Evolutionary conservation across 768 basidiomycete genomes (phyloP).

Genomic region (Termitomyces titanicus): DNA sequence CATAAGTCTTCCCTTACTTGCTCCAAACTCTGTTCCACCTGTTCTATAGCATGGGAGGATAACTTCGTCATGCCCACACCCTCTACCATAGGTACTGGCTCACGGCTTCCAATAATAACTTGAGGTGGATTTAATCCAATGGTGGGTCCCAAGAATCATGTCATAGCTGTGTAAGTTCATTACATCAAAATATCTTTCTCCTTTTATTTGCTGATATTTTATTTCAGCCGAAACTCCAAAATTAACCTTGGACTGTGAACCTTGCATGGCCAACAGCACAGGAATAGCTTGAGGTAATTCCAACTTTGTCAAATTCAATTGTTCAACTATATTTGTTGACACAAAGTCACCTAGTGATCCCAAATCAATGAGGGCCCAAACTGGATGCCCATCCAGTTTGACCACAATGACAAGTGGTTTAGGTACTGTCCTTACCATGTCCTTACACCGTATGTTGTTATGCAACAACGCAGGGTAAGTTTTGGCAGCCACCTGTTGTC

Average conservation of each 20-base stretch:
- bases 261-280: not conserved
- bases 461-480: too few relatives aligned
- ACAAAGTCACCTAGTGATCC: not conserved
- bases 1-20: slow-evolving; percentile 14
- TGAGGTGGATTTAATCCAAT: not conserved
- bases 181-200: not conserved
- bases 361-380: not conserved
- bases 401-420: not conserved
- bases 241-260: not conserved
- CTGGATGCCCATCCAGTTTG: not conserved
- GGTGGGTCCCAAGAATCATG: slow-evolving; percentile 34
- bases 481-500: too few relatives aligned
- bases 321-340: not conserved
- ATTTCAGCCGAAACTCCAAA: not conserved
- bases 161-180: not conserved
- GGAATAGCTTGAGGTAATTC: not conserved
- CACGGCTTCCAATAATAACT: not conserved
- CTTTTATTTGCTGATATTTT: not conserved
- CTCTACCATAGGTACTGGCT: not conserved
- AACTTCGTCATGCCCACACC: slow-evolving; percentile 8
- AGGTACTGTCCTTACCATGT: too few relatives aligned
- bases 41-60: slow-evolving; percentile 2
- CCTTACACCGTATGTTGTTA: too few relatives aligned
- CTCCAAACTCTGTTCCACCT: slow-evolving; percentile 1
- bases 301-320: not conserved